Percentiles rank a stretch among this genome's conserved stretches.
Evolutionary conservation across 192 early-diverging fungal species (phyloP).

Genomic region (Backusella tuberculispora): DNA sequence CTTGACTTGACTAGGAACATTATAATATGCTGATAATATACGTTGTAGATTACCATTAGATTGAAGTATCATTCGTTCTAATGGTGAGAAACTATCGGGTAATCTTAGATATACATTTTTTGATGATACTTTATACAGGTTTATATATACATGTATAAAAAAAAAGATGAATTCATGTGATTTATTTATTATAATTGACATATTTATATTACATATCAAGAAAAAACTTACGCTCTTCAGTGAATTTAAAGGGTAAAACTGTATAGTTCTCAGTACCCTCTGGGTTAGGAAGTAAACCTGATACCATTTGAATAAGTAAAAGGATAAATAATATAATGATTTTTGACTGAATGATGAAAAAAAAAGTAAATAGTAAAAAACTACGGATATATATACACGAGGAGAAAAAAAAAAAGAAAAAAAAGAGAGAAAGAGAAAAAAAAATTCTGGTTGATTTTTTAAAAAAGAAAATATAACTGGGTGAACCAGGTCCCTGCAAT

Average conservation of each 20-base stretch:
- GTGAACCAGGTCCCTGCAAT: conserved; percentile 12
- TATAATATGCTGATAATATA: conserved; percentile 39
- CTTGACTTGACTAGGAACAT: conserved; percentile 34
- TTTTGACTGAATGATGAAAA: background rate
- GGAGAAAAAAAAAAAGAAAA: background rate
- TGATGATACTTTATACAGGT: conserved; percentile 24
- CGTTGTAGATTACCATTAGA: conserved; percentile 40
- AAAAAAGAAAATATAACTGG: background rate
- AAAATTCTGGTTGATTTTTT: background rate
- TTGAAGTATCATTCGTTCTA: conserved; percentile 40
- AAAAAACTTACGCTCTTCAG: conserved; percentile 30
- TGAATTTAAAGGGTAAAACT: conserved; percentile 30
- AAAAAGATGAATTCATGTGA: background rate
- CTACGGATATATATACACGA: no score
- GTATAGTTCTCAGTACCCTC: conserved; percentile 23
- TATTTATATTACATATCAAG: background rate
- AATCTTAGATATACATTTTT: conserved; percentile 31
- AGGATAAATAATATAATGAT: background rate
- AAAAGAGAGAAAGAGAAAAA: background rate
- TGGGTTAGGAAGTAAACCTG: conserved; percentile 22
- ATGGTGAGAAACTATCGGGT: conserved; percentile 29
- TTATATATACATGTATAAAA: background rate
- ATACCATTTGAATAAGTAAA: background rate
- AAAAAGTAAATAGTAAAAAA: no score
- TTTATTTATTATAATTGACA: background rate